A percentile compares a stretch with the other conserved stretches of the same genome.
phyloP scores from a whole-genome alignment of 2,329 filamentous ascomycete species.

The Cercospora sp. region DNA sequence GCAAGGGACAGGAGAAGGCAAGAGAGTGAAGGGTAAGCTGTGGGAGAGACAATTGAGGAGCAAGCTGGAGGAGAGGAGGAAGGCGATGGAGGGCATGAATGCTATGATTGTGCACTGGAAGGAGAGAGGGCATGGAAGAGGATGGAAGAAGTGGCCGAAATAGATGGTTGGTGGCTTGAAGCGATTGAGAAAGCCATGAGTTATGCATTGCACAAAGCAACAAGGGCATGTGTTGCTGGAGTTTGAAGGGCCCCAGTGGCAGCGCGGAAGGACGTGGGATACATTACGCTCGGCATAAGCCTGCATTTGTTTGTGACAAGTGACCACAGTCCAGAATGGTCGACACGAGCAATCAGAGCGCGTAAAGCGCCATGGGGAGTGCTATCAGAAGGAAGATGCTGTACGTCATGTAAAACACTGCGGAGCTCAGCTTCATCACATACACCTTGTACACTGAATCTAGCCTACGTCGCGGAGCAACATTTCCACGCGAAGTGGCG shows the following conservation, averaged over 20 bases:
- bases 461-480: background rate
- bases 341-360: background rate
- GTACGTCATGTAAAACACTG: background rate
- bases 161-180: slow-evolving; percentile 2
- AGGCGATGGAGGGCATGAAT: slow-evolving; percentile 94
- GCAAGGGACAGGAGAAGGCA: slow-evolving; percentile 82
- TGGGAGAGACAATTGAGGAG: slow-evolving; percentile 84
- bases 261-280: background rate
- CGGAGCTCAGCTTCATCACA: background rate
- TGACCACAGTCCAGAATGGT: background rate
- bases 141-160: slow-evolving; percentile 72
- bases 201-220: background rate
- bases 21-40: slow-evolving; percentile 91
- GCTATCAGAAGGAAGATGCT: background rate
- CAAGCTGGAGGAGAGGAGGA: slow-evolving; percentile 81
- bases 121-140: slow-evolving; percentile 75
- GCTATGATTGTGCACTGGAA: slow-evolving; percentile 91
- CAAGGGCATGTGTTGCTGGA: background rate
- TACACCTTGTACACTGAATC: background rate
- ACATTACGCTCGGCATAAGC: background rate
- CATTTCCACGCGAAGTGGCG: background rate
- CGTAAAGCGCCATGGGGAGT: background rate
- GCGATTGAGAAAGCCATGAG: background rate
- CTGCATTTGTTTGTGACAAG: background rate
- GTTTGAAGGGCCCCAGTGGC: background rate